Evolutionary conservation across 2,329 filamentous ascomycete genomes (phyloP), one percentile per base, ranked within the genome.

Genomic region (Colletotrichum theobromicola): DNA sequence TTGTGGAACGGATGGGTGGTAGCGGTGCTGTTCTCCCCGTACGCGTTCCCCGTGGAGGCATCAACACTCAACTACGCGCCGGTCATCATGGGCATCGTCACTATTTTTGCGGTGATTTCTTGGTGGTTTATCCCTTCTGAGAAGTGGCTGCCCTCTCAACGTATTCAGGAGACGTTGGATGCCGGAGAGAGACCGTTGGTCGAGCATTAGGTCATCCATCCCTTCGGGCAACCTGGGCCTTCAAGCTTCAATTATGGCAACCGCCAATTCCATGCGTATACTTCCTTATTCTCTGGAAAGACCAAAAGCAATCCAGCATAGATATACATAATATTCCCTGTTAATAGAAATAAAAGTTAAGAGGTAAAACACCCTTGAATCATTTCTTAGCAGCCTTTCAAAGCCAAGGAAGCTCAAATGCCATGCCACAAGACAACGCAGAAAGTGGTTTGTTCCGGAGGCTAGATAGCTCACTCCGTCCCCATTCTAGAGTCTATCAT

Each of bases 1-100:
- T 80, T 88, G 57, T 88, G 87, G 87, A 88, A 88, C 64, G 86
- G 81, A 0, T 88, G 86, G 85, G 86, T 88, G 4, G 87, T 88
- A 3, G 87, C 86, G 0, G 81, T 88, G 4, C 76, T 88, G 8
- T 88, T 86, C 70, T 87, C 85, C 0, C 87, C 87, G 0, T 88
- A 87, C 42, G 75, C 76, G 12, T 88, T 86, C 46, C 87, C 87
- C 0, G 87, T 88, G 2, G 80, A 79, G 1, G 85, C 82, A 2
- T 78, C 83, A 21, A 87, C 81, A 7, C 74, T 88, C 16, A 88
- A 88, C 74, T 88, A 87, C 81, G 87, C 88, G 0, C 87, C 88
- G 0, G 86, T 89, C 15, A 89, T 89, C 72, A 88, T 89, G 86
- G 85, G 78, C 4, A 83, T 81, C 2, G 86, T 88, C 5, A 89